phyloP scores from a whole-genome alignment of 2,329 filamentous ascomycete genomes.

The Fusarium subglutinans region DNA sequence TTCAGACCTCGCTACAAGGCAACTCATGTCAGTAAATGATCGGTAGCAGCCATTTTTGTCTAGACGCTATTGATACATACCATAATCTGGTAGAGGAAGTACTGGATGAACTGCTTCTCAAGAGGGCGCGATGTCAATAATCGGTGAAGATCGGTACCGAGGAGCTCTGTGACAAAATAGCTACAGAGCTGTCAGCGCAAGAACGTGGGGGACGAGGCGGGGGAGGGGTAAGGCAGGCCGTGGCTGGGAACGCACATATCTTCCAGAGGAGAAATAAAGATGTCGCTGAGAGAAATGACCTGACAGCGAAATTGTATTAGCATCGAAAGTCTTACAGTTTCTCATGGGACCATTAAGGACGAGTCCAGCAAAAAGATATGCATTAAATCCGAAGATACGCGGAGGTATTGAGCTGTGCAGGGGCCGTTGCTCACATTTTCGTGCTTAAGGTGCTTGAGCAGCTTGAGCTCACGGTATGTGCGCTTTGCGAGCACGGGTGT shows the following conservation, averaged over 20 bases:
- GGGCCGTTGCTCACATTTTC: slow-evolving; percentile 76
- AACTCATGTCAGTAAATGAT: slow-evolving; percentile 18
- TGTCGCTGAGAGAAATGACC: slow-evolving; percentile 98
- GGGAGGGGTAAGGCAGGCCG: slow-evolving; percentile 9
- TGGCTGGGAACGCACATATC: slow-evolving; percentile 77
- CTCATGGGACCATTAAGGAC: slow-evolving; percentile 33
- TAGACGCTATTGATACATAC: slow-evolving; percentile 61
- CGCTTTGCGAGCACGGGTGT: slow-evolving; percentile 98
- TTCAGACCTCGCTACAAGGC: slow-evolving; percentile 84
- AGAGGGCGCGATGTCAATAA: slow-evolving; percentile 93
- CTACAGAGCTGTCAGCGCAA: slow-evolving; percentile 55
- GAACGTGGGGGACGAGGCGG: slow-evolving; percentile 7
- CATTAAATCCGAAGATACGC: background rate
- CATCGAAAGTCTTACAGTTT: slow-evolving; percentile 17
- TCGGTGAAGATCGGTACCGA: slow-evolving; percentile 95
- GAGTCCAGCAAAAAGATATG: background rate
- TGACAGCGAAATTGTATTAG: slow-evolving; percentile 47
- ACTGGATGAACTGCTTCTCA: slow-evolving; percentile 99
- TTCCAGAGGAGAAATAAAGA: slow-evolving; percentile 98
- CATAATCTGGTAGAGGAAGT: slow-evolving; percentile 99
- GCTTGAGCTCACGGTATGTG: slow-evolving; percentile 96
- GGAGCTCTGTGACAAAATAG: slow-evolving; percentile 97
- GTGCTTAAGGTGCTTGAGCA: slow-evolving; percentile 94
- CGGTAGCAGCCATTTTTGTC: background rate
- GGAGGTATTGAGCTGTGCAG: background rate